phyloP scores from a whole-genome alignment of 2,329 filamentous ascomycete genomes.

The Cytospora chrysosperma region DNA sequence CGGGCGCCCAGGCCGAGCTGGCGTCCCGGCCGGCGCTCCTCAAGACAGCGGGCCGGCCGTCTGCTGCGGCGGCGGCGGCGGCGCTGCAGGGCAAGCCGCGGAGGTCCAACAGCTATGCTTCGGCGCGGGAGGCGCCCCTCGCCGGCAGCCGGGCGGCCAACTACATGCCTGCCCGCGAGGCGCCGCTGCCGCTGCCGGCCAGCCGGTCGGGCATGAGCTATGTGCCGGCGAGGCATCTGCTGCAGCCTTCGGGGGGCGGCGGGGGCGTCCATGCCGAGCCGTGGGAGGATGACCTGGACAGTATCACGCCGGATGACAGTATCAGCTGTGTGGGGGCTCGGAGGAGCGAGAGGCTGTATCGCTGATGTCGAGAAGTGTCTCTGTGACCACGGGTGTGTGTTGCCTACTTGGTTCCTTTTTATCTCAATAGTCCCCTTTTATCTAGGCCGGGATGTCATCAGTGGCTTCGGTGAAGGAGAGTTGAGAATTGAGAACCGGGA shows the following conservation, averaged over 20 bases:
- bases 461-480: slow-evolving; percentile 11
- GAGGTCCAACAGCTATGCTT: slow-evolving; percentile 27
- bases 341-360: slow-evolving; percentile 32
- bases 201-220: slow-evolving; percentile 19
- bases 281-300: slow-evolving; percentile 50
- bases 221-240: slow-evolving; percentile 36
- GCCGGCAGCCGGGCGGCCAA: slow-evolving; percentile 26
- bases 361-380: slow-evolving; percentile 22
- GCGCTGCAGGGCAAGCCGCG: slow-evolving; percentile 22
- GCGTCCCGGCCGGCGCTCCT: slow-evolving; percentile 29
- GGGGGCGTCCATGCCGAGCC: slow-evolving; percentile 40
- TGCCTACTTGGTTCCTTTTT: no score
- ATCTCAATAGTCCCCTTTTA: not conserved
- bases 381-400: not conserved
- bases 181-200: slow-evolving; percentile 1
- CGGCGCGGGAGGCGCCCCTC: slow-evolving; percentile 19
- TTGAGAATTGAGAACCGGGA: no score
- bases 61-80: slow-evolving; percentile 27
- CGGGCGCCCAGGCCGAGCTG: slow-evolving; percentile 24
- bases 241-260: slow-evolving; percentile 42
- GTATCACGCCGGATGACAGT: slow-evolving; percentile 60
- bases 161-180: slow-evolving; percentile 26
- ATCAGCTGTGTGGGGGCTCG: slow-evolving; percentile 59
- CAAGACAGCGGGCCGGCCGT: slow-evolving; percentile 32
- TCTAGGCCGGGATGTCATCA: no score